Evolutionary conservation across 306 rosid genomes (phyloP), one percentile per base, ranked within the genome.

Genomic region (Glycine soja): DNA sequence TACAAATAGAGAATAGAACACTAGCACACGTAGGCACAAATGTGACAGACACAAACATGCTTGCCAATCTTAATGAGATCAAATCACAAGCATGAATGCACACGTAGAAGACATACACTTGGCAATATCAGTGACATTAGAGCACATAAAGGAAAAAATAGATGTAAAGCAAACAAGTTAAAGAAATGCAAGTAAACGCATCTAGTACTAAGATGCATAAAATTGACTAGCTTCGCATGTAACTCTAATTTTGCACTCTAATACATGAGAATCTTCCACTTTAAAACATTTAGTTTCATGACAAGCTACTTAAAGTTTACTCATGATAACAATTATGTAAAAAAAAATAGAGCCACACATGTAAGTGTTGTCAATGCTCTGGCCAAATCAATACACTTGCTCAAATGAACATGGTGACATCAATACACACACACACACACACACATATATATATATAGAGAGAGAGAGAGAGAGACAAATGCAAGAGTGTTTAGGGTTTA

Each of bases 171-270:
- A 52, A 2, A 52, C 16, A 57, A 38, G 66, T 6, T 62, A 80
- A 46, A 59, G 70, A n/a, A 36, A 57, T 9, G 66, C 59, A 34
- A 73, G 81, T 72, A 68, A 78, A 64, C 67, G 36, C 72, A 42
- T 3, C 18, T 36, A 32, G n/a, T 32, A 66, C 78, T 52, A 24
- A 54, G 10, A 79, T 79, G 56, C 64, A 54, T 46, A 43, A 6
- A 6, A 56, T 69, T 7, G 16, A 50, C 36, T 62, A 77, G 32
- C 74, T 53, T 48, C 36, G 24, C 36, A 48, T 38, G 16, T 12
- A 53, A 64, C 40, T 63, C 56, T 72, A 77, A 77, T 24, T 71
- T 78, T 64, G 52, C 65, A 82, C 71, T 58, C 56, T 24, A 57
- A 58, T 24, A 57, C 40, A 36, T 36, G 40, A 36, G 2, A 36